Conservation (phyloP, 1,139 yeast genomes). For the Zygosaccharomyces sapae region DNA sequence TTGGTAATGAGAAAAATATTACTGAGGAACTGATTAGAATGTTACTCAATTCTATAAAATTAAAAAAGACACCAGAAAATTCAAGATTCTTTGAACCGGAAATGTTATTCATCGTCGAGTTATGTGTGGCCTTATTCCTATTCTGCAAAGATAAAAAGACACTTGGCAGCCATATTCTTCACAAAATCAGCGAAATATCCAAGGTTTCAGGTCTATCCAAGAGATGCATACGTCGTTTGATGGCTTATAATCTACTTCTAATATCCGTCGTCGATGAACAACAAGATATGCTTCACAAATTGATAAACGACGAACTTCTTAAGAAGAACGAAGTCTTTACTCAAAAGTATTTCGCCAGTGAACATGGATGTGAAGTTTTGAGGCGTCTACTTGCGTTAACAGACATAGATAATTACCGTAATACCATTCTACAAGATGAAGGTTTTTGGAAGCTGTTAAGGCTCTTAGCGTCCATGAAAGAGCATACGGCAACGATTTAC, state of each 20-base stretch:
- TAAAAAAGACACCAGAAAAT: conserved; percentile 30
- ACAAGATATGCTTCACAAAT: conserved; percentile 14
- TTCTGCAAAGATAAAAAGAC: conserved; percentile 42
- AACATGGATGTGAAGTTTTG: conserved; percentile 50
- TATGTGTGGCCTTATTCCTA: conserved; percentile 49
- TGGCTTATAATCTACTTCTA: conserved; percentile 31
- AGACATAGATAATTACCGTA: conserved; percentile 49
- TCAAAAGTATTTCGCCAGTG: conserved; percentile 34
- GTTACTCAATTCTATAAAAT: conserved; percentile 34
- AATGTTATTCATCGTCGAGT: conserved; percentile 52
- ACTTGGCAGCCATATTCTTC: conserved; percentile 25
- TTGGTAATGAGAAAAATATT: conserved; percentile 28
- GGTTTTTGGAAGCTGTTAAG: conserved; percentile 64
- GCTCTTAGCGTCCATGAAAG: conserved; percentile 52
- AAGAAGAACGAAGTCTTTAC: conserved; percentile 32
- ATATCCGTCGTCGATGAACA: conserved; percentile 30
- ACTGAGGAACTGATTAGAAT: conserved; percentile 33
- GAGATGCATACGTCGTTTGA: conserved; percentile 27
- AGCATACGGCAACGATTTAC: conserved; percentile 48
- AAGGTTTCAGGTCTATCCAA: conserved; percentile 24
- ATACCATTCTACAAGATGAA: conserved; percentile 43
- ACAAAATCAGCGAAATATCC: conserved; percentile 23
- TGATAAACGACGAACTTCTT: conserved; percentile 24
- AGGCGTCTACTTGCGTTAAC: conserved; percentile 52
- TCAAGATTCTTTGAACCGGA: conserved; percentile 53